Percentiles rank a stretch among this genome's conserved stretches.
phyloP scores from a whole-genome alignment of 306 rosid genomes.

The Malus orientalis region DNA sequence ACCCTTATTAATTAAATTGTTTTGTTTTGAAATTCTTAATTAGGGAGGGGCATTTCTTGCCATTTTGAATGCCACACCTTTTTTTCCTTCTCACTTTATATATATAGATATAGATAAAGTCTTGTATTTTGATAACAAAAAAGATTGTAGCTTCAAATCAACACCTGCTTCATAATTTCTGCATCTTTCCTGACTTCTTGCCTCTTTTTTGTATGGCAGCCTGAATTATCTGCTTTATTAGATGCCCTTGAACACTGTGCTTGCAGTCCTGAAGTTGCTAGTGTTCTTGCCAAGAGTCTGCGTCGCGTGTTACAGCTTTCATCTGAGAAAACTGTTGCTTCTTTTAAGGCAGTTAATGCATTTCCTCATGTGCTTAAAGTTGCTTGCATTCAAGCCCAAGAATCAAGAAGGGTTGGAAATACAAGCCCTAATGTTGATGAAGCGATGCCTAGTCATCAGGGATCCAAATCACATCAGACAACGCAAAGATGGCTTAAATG shows the following conservation, averaged over 20 bases:
- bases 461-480: constrained; percentile 26
- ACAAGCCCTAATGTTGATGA: constrained; percentile 22
- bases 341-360: constrained; percentile 64
- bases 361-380: constrained; percentile 77
- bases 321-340: constrained; percentile 70
- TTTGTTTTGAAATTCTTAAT: no score
- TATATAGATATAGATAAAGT: no score
- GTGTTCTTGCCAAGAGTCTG: constrained; percentile 65
- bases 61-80: no score
- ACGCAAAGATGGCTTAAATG: constrained; percentile 45
- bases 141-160: background rate
- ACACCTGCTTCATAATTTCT: constrained; percentile 1
- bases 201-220: constrained; percentile 33
- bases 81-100: no score
- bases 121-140: background rate
- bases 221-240: constrained; percentile 77
- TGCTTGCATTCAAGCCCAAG: constrained; percentile 82
- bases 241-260: constrained; percentile 79
- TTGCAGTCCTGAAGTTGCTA: constrained; percentile 65
- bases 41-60: no score
- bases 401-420: constrained; percentile 46
- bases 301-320: constrained; percentile 61
- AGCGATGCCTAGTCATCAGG: constrained; percentile 24
- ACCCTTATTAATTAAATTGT: no score
- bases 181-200: constrained; percentile 16